A percentile compares a stretch with the other conserved stretches of the same genome.
phyloP scores from a whole-genome alignment of 2,329 filamentous ascomycete genomes.

The Berkeleyomyces basicola region DNA sequence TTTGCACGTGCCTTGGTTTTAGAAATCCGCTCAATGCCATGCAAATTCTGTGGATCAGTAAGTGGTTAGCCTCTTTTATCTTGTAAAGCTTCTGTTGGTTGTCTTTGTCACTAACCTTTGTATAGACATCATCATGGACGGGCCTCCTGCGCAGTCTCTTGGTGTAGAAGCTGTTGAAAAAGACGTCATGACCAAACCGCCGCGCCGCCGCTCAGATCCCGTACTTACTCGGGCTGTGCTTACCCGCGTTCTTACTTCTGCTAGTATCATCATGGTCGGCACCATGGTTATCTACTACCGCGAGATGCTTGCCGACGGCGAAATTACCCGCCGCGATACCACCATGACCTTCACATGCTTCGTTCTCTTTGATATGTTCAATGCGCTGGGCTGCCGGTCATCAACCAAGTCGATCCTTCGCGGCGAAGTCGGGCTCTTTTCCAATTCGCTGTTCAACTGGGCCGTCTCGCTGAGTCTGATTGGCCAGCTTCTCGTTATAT shows the following conservation, averaged over 20 bases:
- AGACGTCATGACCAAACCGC: conserved; percentile 82
- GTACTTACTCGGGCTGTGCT: conserved; percentile 79
- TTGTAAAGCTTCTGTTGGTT: background rate
- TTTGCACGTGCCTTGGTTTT: conserved; percentile 86
- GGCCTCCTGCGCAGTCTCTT: conserved; percentile 88
- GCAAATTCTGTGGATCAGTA: conserved; percentile 99
- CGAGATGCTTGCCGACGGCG: conserved; percentile 72
- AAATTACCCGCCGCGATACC: conserved; percentile 82
- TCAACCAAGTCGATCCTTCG: conserved; percentile 77
- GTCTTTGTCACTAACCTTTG: conserved; percentile 13
- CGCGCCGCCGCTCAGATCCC: conserved; percentile 65
- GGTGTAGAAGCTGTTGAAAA: conserved; percentile 91
- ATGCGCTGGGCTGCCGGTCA: conserved; percentile 81
- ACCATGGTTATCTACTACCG: conserved; percentile 82
- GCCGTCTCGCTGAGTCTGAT: conserved; percentile 71
- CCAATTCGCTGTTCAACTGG: conserved; percentile 92
- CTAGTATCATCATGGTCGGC: conserved; percentile 77
- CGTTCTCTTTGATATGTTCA: conserved; percentile 99
- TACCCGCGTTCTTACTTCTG: conserved; percentile 71
- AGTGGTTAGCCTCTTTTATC: conserved; percentile 24
- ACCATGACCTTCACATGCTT: conserved; percentile 99
- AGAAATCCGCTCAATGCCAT: conserved; percentile 95
- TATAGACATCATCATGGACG: conserved; percentile 97
- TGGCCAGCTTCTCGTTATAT: conserved; percentile 83
- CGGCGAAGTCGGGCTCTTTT: conserved; percentile 68